phyloP scores from a whole-genome alignment of 2,329 filamentous ascomycete species.

The Bipolaris cookei region DNA sequence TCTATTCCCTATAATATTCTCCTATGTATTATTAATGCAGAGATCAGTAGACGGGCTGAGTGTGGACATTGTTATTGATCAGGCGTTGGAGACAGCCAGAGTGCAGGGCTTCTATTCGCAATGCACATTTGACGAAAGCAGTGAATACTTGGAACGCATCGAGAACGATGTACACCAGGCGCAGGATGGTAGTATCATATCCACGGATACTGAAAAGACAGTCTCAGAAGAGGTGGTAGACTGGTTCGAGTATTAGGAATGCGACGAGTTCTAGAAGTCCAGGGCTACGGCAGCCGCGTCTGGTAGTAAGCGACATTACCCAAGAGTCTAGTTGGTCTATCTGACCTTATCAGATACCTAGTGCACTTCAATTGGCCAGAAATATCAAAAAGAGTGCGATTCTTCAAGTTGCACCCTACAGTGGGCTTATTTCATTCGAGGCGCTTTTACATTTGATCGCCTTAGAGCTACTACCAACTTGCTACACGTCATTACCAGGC shows the following conservation, averaged over 20 bases:
- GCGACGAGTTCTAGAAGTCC: conserved; percentile 22
- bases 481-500: conserved; percentile 26
- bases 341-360: conserved; percentile 14
- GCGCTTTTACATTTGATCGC: conserved; percentile 27
- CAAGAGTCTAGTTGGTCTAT: not conserved
- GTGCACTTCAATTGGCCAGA: conserved; percentile 8
- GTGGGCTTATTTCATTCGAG: conserved; percentile 15
- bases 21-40: conserved; percentile 1
- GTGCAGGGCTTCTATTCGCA: conserved; percentile 11
- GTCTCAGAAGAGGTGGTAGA: conserved; percentile 29
- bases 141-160: conserved; percentile 5
- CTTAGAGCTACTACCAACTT: conserved; percentile 34
- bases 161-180: not conserved
- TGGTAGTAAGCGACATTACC: conserved; percentile 6
- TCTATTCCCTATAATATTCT: not conserved
- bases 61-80: conserved; percentile 16
- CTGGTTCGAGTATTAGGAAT: conserved; percentile 23
- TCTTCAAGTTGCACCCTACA: not conserved
- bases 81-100: conserved; percentile 2
- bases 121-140: conserved; percentile 12
- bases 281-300: conserved; percentile 7
- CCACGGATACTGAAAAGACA: conserved; percentile 14
- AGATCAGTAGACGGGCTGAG: conserved; percentile 11
- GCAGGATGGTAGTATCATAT: not conserved
- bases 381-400: conserved; percentile 4